Conservation (phyloP, 2,329 filamentous ascomycete species). For the Zalaria obscura region DNA sequence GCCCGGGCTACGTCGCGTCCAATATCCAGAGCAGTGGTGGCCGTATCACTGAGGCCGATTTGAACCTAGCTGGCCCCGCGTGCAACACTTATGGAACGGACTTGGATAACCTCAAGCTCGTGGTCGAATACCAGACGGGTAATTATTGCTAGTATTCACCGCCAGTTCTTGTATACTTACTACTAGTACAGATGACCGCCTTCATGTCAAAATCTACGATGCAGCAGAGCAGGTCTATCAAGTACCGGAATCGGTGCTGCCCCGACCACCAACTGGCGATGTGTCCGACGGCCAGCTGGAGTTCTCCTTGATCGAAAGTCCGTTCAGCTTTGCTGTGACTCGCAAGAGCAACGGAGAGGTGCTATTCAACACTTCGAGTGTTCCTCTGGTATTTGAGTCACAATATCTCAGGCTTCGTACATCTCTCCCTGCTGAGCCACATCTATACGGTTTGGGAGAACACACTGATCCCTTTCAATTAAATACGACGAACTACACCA, state of each 20-base stretch:
- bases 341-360: conserved; percentile 44
- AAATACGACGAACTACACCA: conserved; percentile 53
- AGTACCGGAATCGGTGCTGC: conserved; percentile 54
- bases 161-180: neutral
- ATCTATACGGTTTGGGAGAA: conserved; percentile 68
- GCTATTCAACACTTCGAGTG: conserved; percentile 56
- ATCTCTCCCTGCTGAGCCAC: conserved; percentile 50
- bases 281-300: conserved; percentile 31
- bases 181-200: conserved; percentile 27
- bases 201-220: conserved; percentile 65
- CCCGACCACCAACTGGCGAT: conserved; percentile 34
- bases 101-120: conserved; percentile 39
- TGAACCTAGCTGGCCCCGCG: conserved; percentile 52
- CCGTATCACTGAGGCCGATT: conserved; percentile 32
- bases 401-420: conserved; percentile 66
- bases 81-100: conserved; percentile 49
- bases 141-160: conserved; percentile 9
- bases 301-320: conserved; percentile 40
- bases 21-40: conserved; percentile 33
- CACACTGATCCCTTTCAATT: conserved; percentile 48
- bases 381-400: conserved; percentile 57
- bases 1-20: conserved; percentile 54
- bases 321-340: conserved; percentile 54
- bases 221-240: conserved; percentile 57
- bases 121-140: conserved; percentile 50